Conservation (phyloP, 352 stramenopile species). For the Phytophthora litchii region DNA sequence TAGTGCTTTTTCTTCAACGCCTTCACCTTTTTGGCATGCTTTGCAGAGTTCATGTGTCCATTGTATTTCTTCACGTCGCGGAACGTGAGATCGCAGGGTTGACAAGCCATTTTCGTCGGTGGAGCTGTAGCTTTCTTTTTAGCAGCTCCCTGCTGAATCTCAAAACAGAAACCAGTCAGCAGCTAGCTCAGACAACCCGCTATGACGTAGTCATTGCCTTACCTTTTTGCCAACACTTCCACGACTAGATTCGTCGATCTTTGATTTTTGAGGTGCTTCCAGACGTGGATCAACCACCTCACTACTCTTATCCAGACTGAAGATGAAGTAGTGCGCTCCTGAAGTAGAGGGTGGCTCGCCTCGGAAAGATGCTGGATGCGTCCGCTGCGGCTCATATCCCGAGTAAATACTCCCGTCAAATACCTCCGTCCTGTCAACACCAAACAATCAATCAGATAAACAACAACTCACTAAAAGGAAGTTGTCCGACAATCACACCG, state of each 20-base stretch:
- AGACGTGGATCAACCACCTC: constrained; percentile 37
- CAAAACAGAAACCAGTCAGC: constrained; percentile 5
- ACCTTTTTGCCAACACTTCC: constrained; percentile 25
- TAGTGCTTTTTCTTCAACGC: constrained; percentile 56
- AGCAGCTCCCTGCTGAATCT: constrained; percentile 10
- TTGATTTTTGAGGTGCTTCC: background rate
- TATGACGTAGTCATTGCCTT: background rate
- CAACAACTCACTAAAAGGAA: constrained; percentile 1
- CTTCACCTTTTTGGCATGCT: constrained; percentile 79
- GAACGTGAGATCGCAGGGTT: constrained; percentile 62
- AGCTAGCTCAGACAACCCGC: background rate
- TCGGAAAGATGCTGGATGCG: constrained; percentile 74
- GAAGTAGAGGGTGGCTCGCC: constrained; percentile 74
- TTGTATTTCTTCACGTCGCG: constrained; percentile 85
- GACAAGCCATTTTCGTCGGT: constrained; percentile 46
- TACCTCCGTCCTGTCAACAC: constrained; percentile 47
- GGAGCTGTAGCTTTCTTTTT: constrained; percentile 25
- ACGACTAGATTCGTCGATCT: background rate
- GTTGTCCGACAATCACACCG: constrained; percentile 31
- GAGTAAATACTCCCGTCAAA: constrained; percentile 76
- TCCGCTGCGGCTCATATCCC: constrained; percentile 79
- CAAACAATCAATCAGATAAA: background rate
- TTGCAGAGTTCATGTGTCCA: constrained; percentile 86
- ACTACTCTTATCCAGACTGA: constrained; percentile 46
- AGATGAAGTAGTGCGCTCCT: constrained; percentile 75